Evolutionary conservation across 441 rosid species (phyloP).

Genomic region (Arabidopsis lyrata): DNA sequence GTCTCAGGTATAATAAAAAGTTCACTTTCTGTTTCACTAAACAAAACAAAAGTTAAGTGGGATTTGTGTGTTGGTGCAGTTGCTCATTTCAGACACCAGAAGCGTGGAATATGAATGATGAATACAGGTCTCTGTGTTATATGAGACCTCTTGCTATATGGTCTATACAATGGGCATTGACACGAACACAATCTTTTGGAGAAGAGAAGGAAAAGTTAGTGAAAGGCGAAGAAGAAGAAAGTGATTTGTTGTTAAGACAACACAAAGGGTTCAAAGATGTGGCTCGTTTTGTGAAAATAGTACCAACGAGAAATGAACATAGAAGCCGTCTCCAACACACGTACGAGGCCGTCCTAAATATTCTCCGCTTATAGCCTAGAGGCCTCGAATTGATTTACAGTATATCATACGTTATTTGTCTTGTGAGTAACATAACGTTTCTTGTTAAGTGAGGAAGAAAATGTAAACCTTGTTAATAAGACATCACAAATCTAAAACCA

Average conservation of each 20-base stretch:
- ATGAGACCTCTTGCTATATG: conserved; percentile 69
- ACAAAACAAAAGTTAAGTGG: conserved; percentile 41
- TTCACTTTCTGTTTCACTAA: background rate
- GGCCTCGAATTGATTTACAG: background rate
- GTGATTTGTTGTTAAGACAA: conserved; percentile 45
- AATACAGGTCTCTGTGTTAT: conserved; percentile 57
- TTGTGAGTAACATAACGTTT: background rate
- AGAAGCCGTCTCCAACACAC: conserved; percentile 47
- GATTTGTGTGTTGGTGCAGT: conserved; percentile 36
- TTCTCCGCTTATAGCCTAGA: conserved; percentile 34
- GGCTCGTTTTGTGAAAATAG: conserved; percentile 50
- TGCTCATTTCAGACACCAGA: conserved; percentile 66
- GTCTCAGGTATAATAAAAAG: conserved; percentile 53
- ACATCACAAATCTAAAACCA: background rate
- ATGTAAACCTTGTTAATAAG: background rate
- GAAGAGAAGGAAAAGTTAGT: conserved; percentile 38
- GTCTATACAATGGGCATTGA: conserved; percentile 66
- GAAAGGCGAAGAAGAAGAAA: conserved; percentile 31
- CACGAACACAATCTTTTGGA: conserved; percentile 45
- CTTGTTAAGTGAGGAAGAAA: background rate
- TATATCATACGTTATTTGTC: background rate
- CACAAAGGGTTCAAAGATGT: conserved; percentile 53
- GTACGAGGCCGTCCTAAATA: conserved; percentile 51
- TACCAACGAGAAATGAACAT: conserved; percentile 40
- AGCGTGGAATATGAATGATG: conserved; percentile 57